Percentiles rank a stretch among this genome's conserved stretches.
Conservation (phyloP, 164 flowering plant species). For the Annona squamosa region DNA sequence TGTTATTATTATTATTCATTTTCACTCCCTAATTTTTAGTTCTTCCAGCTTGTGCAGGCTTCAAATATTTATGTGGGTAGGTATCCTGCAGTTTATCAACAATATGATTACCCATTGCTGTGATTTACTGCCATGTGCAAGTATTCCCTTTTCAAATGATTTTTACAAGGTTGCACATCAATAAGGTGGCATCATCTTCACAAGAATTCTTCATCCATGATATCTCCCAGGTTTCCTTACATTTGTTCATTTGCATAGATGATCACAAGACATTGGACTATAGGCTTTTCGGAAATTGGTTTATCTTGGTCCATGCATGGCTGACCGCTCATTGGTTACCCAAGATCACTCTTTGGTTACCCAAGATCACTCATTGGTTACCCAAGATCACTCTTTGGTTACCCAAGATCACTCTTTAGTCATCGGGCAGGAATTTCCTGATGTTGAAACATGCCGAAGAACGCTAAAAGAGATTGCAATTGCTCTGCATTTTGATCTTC, state of each 20-base stretch:
- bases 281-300: not conserved
- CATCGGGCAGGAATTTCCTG: slow-evolving; percentile 89
- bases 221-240: not conserved
- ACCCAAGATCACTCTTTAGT: slow-evolving; percentile 33
- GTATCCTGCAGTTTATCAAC: not conserved
- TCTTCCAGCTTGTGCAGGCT: not conserved
- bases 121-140: not conserved
- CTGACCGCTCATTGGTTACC: slow-evolving; percentile 21
- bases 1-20: not conserved
- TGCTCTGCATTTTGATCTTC: slow-evolving; percentile 87
- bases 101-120: not conserved
- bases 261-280: not conserved
- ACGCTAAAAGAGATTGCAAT: slow-evolving; percentile 80
- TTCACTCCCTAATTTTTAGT: not conserved
- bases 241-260: not conserved
- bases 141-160: not conserved
- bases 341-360: slow-evolving; percentile 16
- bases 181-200: not conserved
- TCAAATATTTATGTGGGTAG: not conserved
- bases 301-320: not conserved
- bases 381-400: slow-evolving; percentile 9
- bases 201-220: not conserved
- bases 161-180: not conserved
- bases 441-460: slow-evolving; percentile 68
- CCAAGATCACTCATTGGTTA: slow-evolving; percentile 3